Evolutionary conservation across 1,284 basidiomycete genomes (phyloP).

Genomic region (Schizophyllum amplum): DNA sequence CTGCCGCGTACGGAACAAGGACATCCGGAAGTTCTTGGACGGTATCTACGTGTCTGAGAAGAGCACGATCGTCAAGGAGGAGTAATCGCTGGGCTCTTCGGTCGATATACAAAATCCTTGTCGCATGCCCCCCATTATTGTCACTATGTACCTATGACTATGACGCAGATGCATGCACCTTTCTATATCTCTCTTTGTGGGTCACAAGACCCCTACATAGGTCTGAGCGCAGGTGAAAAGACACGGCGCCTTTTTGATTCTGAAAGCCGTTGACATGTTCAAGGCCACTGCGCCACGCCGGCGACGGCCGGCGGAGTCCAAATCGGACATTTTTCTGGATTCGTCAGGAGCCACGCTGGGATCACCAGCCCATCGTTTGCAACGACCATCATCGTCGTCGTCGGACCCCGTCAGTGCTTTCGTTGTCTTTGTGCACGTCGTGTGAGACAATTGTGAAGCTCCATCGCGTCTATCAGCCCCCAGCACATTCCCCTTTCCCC

Average conservation of each 20-base stretch:
- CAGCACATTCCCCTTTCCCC: background rate
- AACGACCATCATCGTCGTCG: background rate
- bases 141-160: background rate
- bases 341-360: background rate
- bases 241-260: too few species aligned
- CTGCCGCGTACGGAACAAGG: slow-evolving; percentile 95
- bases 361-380: background rate
- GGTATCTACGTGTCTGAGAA: slow-evolving; percentile 92
- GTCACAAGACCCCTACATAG: too few species aligned
- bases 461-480: background rate
- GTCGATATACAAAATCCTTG: background rate
- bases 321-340: background rate
- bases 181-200: background rate
- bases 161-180: background rate
- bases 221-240: too few species aligned
- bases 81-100: slow-evolving; percentile 13
- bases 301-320: background rate
- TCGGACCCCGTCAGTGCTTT: background rate
- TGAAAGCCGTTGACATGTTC: too few species aligned
- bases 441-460: background rate
- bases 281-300: background rate
- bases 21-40: slow-evolving; percentile 92
- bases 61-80: slow-evolving; percentile 49
- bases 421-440: background rate
- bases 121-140: background rate